A percentile compares a stretch with the other conserved stretches of the same genome.
Evolutionary conservation across 140 eudicot species (phyloP).

Genomic region (Senecio squalidus): DNA sequence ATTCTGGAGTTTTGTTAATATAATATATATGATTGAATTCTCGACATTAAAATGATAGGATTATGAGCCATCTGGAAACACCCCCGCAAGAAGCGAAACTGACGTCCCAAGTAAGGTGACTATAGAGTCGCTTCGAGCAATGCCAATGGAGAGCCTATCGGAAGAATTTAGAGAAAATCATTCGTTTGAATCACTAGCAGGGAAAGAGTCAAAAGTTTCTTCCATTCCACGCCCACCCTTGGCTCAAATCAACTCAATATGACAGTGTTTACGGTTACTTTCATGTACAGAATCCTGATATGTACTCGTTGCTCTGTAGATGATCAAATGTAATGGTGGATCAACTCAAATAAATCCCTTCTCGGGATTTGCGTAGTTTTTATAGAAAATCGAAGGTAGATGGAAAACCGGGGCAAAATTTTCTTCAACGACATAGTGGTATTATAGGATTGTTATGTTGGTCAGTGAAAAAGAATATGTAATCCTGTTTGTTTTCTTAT

Average conservation of each 20-base stretch:
- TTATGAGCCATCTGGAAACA: conserved; percentile 77
- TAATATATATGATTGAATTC: neutral
- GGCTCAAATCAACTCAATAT: conserved; percentile 43
- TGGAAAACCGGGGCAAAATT: neutral
- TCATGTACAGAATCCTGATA: conserved; percentile 6
- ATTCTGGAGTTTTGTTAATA: neutral
- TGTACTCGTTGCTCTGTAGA: conserved; percentile 26
- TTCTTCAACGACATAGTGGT: neutral
- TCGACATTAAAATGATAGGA: conserved; percentile 33
- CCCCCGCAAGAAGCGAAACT: conserved; percentile 54
- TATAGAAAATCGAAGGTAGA: neutral
- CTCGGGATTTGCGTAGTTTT: conserved; percentile 44
- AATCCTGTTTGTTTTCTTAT: conserved; percentile 10
- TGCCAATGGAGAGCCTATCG: conserved; percentile 66
- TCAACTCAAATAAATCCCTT: conserved; percentile 42
- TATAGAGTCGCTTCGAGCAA: conserved; percentile 65
- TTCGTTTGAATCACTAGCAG: conserved; percentile 39
- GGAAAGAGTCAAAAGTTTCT: conserved; percentile 44
- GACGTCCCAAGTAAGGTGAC: conserved; percentile 67
- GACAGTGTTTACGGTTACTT: neutral
- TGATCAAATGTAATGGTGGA: conserved; percentile 18
- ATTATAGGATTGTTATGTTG: conserved; percentile 2
- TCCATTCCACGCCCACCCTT: conserved; percentile 66
- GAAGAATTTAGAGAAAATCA: conserved; percentile 79
- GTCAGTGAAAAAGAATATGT: neutral